These are phyloP conservation scores for sweet orange (Citrus sinensis) DNA, from an alignment of 345 rosid genomes.

Conservation along the genomic window DVS_A1.0 CM039162.1:21439001-21439500, in stretches of 20 bases:
- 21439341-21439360: constrained; percentile 58
- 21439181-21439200: not conserved
- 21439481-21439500: constrained; percentile 91
- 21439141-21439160: not conserved
- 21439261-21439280: constrained; percentile 54
- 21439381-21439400: constrained; percentile 25
- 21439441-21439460: constrained; percentile 84
- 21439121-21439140: not conserved
- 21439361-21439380: constrained; percentile 33
- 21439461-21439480: constrained; percentile 91
- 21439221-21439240: constrained; percentile 64
- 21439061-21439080: not conserved
- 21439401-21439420: constrained; percentile 42
- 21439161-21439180: not conserved
- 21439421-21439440: constrained; percentile 90
- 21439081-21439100: not conserved
- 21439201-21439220: constrained; percentile 64
- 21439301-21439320: constrained; percentile 25
- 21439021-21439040: not conserved
- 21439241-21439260: constrained; percentile 86
- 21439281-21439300: constrained; percentile 27
- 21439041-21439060: too few relatives aligned
- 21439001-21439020: not conserved
- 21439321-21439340: constrained; percentile 51
- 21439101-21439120: not conserved